A percentile compares a stretch with the other conserved stretches of the same genome.
These are phyloP conservation scores for Omphalea diandra DNA, from an alignment of 441 rosid genomes.

Conservation along the genomic window DNA sequence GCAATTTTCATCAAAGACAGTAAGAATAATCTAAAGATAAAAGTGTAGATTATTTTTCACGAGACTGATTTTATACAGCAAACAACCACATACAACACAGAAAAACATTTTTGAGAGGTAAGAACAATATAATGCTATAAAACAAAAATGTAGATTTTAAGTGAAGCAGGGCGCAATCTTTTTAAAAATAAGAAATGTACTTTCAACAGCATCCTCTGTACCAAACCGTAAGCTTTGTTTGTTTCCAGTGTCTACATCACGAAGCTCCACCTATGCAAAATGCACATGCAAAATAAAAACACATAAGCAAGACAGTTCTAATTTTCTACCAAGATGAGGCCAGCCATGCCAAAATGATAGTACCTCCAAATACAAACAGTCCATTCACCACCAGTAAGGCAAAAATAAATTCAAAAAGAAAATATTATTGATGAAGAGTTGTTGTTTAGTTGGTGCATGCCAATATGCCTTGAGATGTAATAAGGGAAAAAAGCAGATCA, in stretches of 20 bases:
- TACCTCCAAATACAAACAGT: background rate
- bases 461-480: background rate
- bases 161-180: background rate
- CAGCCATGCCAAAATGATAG: background rate
- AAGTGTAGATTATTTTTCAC: background rate
- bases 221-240: constrained; percentile 84
- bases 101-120: background rate
- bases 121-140: background rate
- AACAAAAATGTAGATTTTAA: background rate
- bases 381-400: background rate
- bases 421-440: background rate
- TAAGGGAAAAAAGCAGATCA: background rate
- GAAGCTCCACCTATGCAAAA: constrained; percentile 71
- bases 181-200: constrained; percentile 43
- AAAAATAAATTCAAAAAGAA: background rate
- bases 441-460: background rate
- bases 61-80: background rate
- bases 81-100: background rate
- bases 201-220: constrained; percentile 84
- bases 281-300: background rate
- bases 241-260: constrained; percentile 83
- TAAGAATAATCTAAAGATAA: background rate
- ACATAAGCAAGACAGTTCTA: background rate
- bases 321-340: background rate
- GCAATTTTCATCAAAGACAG: background rate